Conservation (phyloP, 768 basidiomycete genomes). For the Russula sp. region DNA sequence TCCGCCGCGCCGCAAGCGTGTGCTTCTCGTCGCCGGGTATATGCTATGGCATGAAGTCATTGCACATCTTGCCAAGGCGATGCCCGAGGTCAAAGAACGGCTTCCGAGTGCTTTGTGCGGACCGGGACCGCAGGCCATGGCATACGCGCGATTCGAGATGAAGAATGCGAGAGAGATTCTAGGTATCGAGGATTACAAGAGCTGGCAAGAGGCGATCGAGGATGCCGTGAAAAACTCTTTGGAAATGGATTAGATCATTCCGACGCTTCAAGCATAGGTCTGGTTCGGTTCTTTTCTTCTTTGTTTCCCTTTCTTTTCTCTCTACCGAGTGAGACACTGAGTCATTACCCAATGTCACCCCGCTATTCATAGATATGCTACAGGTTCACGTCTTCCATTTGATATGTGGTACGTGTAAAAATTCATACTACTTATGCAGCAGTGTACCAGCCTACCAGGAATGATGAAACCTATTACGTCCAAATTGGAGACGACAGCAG, state of each 20-base stretch:
- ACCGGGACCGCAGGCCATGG: not conserved
- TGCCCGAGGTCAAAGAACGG: slow-evolving; percentile 16
- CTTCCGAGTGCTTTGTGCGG: slow-evolving; percentile 18
- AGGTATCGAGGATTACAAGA: slow-evolving; percentile 11
- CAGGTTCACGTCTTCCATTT: not conserved
- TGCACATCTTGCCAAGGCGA: slow-evolving; percentile 11
- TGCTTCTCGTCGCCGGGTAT: slow-evolving; percentile 23
- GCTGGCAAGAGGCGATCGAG: slow-evolving; percentile 20
- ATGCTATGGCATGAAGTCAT: slow-evolving; percentile 23
- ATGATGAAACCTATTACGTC: not conserved
- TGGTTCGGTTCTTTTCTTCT: not conserved
- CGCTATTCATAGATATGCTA: not conserved
- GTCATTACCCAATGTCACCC: not conserved
- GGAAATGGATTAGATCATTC: slow-evolving; percentile 10
- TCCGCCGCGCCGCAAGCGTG: slow-evolving; percentile 16
- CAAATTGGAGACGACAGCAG: not conserved
- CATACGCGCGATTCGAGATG: slow-evolving; percentile 19
- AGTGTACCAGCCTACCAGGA: not conserved
- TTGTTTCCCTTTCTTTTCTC: not conserved
- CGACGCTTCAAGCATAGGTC: not conserved
- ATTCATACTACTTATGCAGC: not conserved
- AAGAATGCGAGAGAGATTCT: slow-evolving; percentile 23
- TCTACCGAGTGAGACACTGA: not conserved
- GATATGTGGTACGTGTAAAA: not conserved
- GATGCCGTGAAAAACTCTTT: slow-evolving; percentile 21